A percentile compares a stretch with the other conserved stretches of the same genome.
These are phyloP conservation scores for Hymenoscyphus albidus DNA, from an alignment of 2,329 filamentous ascomycete species.

Conservation along the genomic window DNA sequence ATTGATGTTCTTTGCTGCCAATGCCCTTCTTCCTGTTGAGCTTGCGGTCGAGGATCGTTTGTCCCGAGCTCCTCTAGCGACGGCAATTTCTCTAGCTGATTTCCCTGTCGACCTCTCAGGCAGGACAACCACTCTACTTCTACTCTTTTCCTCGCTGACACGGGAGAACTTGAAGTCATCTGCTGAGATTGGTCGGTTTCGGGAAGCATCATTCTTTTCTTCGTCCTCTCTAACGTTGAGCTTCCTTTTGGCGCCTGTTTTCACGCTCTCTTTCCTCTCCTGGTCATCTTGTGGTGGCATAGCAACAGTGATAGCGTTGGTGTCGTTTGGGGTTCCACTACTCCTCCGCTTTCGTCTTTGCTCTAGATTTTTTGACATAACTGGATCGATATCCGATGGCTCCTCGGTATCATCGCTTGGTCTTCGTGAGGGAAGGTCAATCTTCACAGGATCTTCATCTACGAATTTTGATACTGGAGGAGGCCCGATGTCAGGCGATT, in stretches of 20 bases:
- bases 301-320: constrained; percentile 15
- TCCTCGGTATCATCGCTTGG: constrained; percentile 21
- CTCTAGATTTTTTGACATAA: constrained; percentile 33
- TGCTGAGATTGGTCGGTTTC: constrained; percentile 29
- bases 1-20: constrained; percentile 50
- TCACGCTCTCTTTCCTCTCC: constrained; percentile 35
- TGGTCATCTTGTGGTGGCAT: constrained; percentile 13
- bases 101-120: constrained; percentile 21
- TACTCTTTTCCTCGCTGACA: constrained; percentile 31
- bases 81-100: constrained; percentile 25
- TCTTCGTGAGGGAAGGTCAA: constrained; percentile 43
- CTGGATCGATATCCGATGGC: constrained; percentile 22
- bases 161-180: constrained; percentile 30
- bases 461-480: constrained; percentile 57
- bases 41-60: constrained; percentile 17
- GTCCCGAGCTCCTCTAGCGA: constrained; percentile 27
- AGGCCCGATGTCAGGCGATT: constrained; percentile 67
- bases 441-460: constrained; percentile 52
- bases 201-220: constrained; percentile 36
- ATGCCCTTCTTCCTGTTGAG: constrained; percentile 27
- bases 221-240: constrained; percentile 52
- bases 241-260: constrained; percentile 56
- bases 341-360: constrained; percentile 36
- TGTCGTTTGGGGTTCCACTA: constrained; percentile 22
- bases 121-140: constrained; percentile 14